Base-by-base conservation (phyloP, 495 filamentous ascomycete species). In the Sabuloglossum arenarium region DNA sequence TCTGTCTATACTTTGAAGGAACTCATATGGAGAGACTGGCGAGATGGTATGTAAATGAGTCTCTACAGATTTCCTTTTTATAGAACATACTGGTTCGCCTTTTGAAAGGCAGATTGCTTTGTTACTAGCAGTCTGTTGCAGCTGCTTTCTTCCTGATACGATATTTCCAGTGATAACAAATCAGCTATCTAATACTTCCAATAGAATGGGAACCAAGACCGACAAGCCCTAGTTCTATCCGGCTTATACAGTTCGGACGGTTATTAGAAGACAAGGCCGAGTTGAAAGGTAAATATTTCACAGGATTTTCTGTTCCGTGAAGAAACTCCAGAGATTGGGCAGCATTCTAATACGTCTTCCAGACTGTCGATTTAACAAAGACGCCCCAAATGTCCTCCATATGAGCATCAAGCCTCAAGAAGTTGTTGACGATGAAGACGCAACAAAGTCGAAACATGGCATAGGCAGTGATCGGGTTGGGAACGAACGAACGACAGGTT, bases 321-420 rank as follows among this genome's bases (percentile, higher is more conserved):
- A 1, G 11, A 27, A 21, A 25, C 34, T 8, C 25, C 3, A 23
- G 25, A 46, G 9, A 6, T 14, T 25, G 19, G 65, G 61, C 69
- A 65, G 69, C 58, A n/a, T 64, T 61, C 29, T 54, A 14, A 45
- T 51, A 19, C 21, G 24, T 29, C 2, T 51, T 2, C 19, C 62
- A 94, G 88, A 93, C 53, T 90, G 84, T 62, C 79, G 78, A 50
- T 89, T 95, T 63, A 82, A 74, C 58, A 67, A 72, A 27, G 84
- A 82, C 29, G 62, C 69, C 51, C 72, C 84, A 25, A 93, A 93
- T 61, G 86, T 94, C 53, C 80, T 95, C 14, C 88, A 95, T 69
- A 94, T 95, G 88, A 91, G 86, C 23, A 77, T 95, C 56, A 84
- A 85, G 62, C 88, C 88, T 1, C 82, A 88, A 67, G 88, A 95